A percentile compares a stretch with the other conserved stretches of the same genome.
Conservation (phyloP, 257 asterid species). For the Petrea volubilis region DNA sequence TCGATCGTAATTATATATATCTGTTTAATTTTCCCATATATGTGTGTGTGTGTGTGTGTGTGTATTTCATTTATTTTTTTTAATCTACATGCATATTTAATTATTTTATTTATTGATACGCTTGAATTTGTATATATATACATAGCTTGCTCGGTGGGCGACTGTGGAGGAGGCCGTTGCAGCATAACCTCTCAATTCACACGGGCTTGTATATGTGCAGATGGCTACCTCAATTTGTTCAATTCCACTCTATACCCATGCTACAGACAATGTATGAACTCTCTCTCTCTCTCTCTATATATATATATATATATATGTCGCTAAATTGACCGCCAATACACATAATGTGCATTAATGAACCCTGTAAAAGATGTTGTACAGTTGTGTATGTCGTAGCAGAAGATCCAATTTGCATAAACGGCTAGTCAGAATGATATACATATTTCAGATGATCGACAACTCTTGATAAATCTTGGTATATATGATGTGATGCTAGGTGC, state of each 20-base stretch:
- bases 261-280: slow-evolving; percentile 55
- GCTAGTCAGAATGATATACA: no score
- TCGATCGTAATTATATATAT: slow-evolving; percentile 49
- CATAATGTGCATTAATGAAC: no score
- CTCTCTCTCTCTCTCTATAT: no score
- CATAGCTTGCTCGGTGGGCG: slow-evolving; percentile 60
- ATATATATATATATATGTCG: no score
- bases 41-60: no score
- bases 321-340: no score
- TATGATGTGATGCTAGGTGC: slow-evolving; percentile 45
- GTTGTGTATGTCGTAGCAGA: no score
- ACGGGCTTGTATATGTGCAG: slow-evolving; percentile 49
- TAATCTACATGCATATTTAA: not conserved
- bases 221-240: slow-evolving; percentile 61
- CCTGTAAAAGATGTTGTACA: no score
- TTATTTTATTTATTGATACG: not conserved
- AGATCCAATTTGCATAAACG: no score
- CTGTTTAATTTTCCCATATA: no score
- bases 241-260: slow-evolving; percentile 64
- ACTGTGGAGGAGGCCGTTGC: slow-evolving; percentile 83
- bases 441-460: no score
- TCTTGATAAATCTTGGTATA: not conserved
- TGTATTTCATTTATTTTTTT: not conserved
- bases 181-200: slow-evolving; percentile 41
- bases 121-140: not conserved